These are phyloP conservation scores for Cryptosporidium bovis DNA, from an alignment of 169 alveolate species.

Conservation along the genomic window DNA sequence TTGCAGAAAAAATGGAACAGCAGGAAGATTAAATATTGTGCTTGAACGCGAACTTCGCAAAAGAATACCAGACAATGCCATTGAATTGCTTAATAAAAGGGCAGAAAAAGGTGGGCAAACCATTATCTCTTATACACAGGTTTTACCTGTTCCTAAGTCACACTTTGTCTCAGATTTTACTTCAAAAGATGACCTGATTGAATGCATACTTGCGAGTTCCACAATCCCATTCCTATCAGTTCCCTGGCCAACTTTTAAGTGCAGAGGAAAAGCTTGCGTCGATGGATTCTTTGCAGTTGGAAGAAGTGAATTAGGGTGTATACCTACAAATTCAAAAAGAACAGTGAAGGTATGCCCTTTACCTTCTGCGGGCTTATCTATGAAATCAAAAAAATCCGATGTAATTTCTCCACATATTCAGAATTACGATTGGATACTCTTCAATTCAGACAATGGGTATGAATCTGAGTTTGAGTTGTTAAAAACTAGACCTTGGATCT, in stretches of 20 bases:
- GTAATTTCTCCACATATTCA: constrained; percentile 71
- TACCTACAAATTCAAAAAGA: constrained; percentile 66
- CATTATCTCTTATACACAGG: constrained; percentile 56
- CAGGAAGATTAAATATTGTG: constrained; percentile 54
- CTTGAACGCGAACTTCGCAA: constrained; percentile 60
- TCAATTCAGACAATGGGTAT: constrained; percentile 4
- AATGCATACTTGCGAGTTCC: constrained; percentile 67
- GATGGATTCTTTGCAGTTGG: constrained; percentile 74
- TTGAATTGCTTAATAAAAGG: constrained; percentile 52
- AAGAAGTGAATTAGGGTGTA: constrained; percentile 68
- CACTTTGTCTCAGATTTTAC: constrained; percentile 64
- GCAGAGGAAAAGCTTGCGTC: constrained; percentile 68
- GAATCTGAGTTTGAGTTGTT: neutral
- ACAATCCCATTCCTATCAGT: constrained; percentile 71
- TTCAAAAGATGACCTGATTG: constrained; percentile 64
- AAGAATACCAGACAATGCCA: constrained; percentile 65
- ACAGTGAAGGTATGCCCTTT: constrained; percentile 74
- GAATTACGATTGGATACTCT: constrained; percentile 51
- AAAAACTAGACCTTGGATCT: constrained; percentile 54
- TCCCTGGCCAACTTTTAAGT: constrained; percentile 68
- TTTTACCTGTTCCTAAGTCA: constrained; percentile 69
- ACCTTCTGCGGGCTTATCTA: constrained; percentile 67
- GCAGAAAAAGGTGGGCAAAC: constrained; percentile 69
- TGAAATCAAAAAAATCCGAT: constrained; percentile 62
- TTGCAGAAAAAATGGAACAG: constrained; percentile 70